A percentile compares a stretch with the other conserved stretches of the same genome.
These are phyloP conservation scores for Artemisia annua DNA, from an alignment of 129 eudicot genomes.

Conservation along the genomic window DNA sequence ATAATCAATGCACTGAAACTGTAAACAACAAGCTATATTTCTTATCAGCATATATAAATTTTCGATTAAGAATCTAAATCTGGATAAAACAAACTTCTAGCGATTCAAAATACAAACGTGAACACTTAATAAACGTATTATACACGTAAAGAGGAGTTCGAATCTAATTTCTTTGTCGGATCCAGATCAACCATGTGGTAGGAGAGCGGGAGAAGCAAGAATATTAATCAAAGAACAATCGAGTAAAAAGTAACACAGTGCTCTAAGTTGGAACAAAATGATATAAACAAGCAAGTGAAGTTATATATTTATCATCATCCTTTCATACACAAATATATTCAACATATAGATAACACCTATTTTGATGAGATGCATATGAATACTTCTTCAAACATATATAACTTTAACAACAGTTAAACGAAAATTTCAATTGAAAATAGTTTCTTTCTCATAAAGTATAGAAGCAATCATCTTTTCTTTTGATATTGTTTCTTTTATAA, in stretches of 20 bases:
- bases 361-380: background rate
- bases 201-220: constrained; percentile 9
- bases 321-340: background rate
- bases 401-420: too few species aligned
- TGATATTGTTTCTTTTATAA: constrained; percentile 27
- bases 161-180: background rate
- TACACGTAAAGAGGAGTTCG: constrained; percentile 3
- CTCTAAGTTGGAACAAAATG: background rate
- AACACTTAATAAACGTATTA: background rate
- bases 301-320: background rate
- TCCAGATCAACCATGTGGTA: background rate
- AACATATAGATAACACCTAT: background rate
- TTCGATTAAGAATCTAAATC: too few species aligned
- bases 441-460: constrained; percentile 5
- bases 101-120: background rate
- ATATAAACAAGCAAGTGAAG: background rate
- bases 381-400: background rate
- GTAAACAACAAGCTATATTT: too few species aligned
- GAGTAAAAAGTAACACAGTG: background rate
- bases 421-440: background rate
- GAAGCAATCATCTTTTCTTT: constrained; percentile 20
- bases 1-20: too few species aligned
- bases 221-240: constrained; percentile 5
- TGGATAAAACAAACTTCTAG: background rate
- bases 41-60: too few species aligned